Evolutionary conservation across 345 rosid species (phyloP), one percentile per base, ranked within the genome.

Genomic region (Pugionium dolabratum): DNA sequence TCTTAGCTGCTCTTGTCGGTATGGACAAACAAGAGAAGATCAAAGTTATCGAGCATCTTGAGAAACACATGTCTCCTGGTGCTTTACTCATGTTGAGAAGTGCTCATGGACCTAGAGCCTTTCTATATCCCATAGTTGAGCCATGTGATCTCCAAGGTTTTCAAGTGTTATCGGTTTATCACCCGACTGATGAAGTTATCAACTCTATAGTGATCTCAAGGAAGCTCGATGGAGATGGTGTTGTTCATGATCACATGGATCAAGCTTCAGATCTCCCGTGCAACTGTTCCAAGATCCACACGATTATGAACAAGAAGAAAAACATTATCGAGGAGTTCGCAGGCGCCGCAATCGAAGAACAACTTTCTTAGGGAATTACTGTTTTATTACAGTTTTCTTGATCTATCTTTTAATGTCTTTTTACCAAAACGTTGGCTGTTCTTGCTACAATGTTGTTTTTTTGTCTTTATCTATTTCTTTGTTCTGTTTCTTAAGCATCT

Each of bases 1-100:
- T 89, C 79, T 79, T 92, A 74, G 98, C 98, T 2, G 96, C 98
- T 55, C 79, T 92, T 25, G 98, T 92, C 3, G 98, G 98, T 31
- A 85, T 89, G 95, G 87, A 81, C 69, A 88, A 81, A 83, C 73
- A 84, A 3, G 90, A 76, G 36, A 90, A 92, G 65, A 25, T 79
- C 33, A 70, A 70, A 66, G 82, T 87, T 46, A 66, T 86, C 9
- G 87, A 79, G 9, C 97, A 92, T 76, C 69, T 89, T 80, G 80
- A 76, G 8, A 89, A 82, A 79, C 63, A 82, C 52, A 92, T 92
- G 98, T 80, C 84, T 60, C 85, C 87, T 5, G 91, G 82, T 7
- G 83, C 91, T 25, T 9, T 86, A 4, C 61, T 89, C 40, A 81
- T 92, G 98, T 67, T 90, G 7, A 80, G 98, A 79, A 92, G 98